Evolutionary conservation across 768 basidiomycete species (phyloP).

Genomic region (Mycena alexandri): DNA sequence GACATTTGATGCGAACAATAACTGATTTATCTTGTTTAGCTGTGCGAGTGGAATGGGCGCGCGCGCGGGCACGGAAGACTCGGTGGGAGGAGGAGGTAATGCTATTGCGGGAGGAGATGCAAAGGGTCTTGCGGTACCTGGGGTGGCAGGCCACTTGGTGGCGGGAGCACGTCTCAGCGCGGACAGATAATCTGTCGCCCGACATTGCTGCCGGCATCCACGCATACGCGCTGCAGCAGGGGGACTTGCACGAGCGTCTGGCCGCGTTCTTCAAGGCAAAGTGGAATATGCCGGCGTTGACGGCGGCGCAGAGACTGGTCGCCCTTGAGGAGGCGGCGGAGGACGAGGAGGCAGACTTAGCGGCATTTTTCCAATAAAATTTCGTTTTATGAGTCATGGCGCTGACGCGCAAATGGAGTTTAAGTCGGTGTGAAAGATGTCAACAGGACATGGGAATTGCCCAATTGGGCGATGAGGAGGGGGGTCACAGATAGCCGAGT

Average conservation of each 20-base stretch:
- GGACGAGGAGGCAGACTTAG: not conserved
- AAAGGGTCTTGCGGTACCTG: conserved; percentile 20
- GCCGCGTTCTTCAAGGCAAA: not conserved
- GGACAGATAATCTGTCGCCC: not conserved
- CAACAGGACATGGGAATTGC: too few species aligned
- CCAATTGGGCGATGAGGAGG: too few species aligned
- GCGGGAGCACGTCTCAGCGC: not conserved
- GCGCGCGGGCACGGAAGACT: conserved; percentile 16
- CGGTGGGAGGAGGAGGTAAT: conserved; percentile 33
- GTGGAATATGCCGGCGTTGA: conserved; percentile 1
- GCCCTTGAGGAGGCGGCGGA: not conserved
- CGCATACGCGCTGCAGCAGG: too few species aligned
- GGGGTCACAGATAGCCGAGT: too few species aligned
- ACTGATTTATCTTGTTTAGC: conserved; percentile 1
- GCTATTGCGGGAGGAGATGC: not conserved
- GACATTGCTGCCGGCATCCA: too few species aligned
- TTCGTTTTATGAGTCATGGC: too few species aligned
- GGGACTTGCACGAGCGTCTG: not conserved
- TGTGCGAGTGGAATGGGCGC: conserved; percentile 33
- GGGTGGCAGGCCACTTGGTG: conserved; percentile 18
- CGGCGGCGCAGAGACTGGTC: not conserved
- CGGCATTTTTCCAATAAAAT: too few species aligned
- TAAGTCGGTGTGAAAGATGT: too few species aligned
- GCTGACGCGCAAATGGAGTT: too few species aligned
- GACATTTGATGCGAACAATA: not conserved